phyloP scores from a whole-genome alignment of 768 basidiomycete genomes.

The Hygrocybe punicea region DNA sequence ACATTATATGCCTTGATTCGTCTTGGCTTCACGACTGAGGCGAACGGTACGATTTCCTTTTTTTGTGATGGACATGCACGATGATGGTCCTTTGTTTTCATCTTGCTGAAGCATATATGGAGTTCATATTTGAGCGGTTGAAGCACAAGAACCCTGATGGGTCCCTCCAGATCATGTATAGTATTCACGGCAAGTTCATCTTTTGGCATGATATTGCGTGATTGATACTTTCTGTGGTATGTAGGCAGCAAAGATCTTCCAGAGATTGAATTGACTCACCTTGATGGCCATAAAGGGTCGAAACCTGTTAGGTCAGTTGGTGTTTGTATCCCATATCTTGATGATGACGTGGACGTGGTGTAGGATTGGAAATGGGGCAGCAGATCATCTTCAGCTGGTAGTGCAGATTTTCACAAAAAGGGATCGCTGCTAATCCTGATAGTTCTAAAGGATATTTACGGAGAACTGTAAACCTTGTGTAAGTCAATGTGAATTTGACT shows the following conservation, averaged over 20 bases:
- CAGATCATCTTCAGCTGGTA: constrained; percentile 87
- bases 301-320: constrained; percentile 63
- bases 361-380: constrained; percentile 93
- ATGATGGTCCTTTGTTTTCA: constrained; percentile 2
- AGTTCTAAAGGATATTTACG: constrained; percentile 86
- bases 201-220: neutral
- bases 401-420: neutral
- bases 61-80: neutral
- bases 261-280: constrained; percentile 78
- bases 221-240: neutral
- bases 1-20: constrained; percentile 92
- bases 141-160: constrained; percentile 85
- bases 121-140: constrained; percentile 84
- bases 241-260: constrained; percentile 73
- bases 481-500: neutral
- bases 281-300: constrained; percentile 86
- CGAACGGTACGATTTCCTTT: constrained; percentile 55
- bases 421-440: constrained; percentile 10
- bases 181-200: constrained; percentile 68
- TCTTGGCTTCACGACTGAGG: constrained; percentile 91
- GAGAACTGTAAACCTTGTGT: constrained; percentile 66
- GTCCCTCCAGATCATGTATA: constrained; percentile 95
- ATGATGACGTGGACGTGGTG: neutral
- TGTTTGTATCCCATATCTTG: neutral
- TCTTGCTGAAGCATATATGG: constrained; percentile 65